These are phyloP conservation scores for Amanita rubescens DNA, from an alignment of 768 basidiomycete genomes.

Conservation along the genomic window DNA sequence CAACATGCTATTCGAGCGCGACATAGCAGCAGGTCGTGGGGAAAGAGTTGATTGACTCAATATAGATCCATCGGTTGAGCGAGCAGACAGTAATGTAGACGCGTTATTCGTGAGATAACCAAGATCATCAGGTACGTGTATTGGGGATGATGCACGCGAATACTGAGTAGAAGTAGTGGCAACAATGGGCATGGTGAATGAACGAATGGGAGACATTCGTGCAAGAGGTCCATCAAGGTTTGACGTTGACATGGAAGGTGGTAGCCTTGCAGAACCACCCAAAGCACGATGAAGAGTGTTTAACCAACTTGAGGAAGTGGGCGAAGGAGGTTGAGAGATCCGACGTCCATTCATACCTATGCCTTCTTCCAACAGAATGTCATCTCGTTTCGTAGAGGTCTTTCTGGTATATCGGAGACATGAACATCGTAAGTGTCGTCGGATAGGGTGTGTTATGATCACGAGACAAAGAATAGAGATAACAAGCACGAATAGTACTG, in stretches of 20 bases:
- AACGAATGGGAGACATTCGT: conserved; percentile 30
- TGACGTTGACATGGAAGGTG: conserved; percentile 18
- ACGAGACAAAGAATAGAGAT: conserved; percentile 34
- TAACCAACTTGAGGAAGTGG: conserved; percentile 26
- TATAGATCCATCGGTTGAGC: conserved; percentile 64
- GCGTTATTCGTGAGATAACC: conserved; percentile 14
- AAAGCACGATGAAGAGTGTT: conserved; percentile 27
- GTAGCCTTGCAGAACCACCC: conserved; percentile 20
- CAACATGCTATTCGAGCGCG: conserved; percentile 22
- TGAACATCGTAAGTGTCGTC: conserved; percentile 42
- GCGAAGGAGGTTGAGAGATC: conserved; percentile 25
- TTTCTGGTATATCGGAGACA: conserved; percentile 38
- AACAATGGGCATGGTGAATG: conserved; percentile 26
- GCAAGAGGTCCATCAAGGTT: conserved; percentile 19
- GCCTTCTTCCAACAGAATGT: conserved; percentile 47
- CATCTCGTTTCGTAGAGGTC: conserved; percentile 26
- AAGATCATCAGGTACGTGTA: conserved; percentile 17
- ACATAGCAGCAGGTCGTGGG: conserved; percentile 33
- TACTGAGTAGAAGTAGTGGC: conserved; percentile 31
- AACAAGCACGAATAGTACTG: conserved; percentile 54
- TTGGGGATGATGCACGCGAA: conserved; percentile 43
- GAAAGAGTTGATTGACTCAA: conserved; percentile 50
- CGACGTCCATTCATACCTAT: conserved; percentile 15
- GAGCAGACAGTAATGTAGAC: conserved; percentile 40
- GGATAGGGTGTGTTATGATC: conserved; percentile 44